Percentiles rank a stretch among this genome's conserved stretches.
Evolutionary conservation across 2,329 filamentous ascomycete genomes (phyloP).

Genomic region (Sporothrix schenckii): DNA sequence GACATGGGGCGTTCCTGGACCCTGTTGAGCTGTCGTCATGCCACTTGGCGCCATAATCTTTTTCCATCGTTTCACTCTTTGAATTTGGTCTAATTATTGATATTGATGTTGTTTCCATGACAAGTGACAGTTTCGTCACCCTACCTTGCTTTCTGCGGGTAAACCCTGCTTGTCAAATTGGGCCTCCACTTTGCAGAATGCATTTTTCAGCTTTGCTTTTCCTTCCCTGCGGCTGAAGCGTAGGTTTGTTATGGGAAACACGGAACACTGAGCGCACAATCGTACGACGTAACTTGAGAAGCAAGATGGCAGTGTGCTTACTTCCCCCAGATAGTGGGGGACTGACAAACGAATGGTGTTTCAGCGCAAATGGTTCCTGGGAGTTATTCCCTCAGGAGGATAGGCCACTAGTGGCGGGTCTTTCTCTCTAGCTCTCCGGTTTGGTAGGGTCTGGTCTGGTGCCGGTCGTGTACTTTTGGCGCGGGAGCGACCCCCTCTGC

Average conservation of each 20-base stretch:
- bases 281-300: not conserved
- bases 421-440: not conserved
- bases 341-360: not conserved
- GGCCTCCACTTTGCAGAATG: constrained; percentile 14
- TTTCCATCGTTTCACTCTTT: not conserved
- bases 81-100: not conserved
- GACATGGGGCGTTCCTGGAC: not conserved
- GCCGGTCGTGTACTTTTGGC: constrained; percentile 1
- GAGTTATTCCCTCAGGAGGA: constrained; percentile 6
- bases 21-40: constrained; percentile 25
- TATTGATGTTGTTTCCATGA: not conserved
- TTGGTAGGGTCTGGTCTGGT: constrained; percentile 2
- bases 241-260: not conserved
- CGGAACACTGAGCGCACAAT: not conserved
- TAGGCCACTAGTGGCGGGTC: constrained; percentile 2
- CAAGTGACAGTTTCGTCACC: constrained; percentile 18
- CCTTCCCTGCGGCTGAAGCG: constrained; percentile 19
- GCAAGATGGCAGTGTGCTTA: constrained; percentile 1
- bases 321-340: not conserved
- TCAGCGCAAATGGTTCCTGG: not conserved
- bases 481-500: not conserved
- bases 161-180: not conserved
- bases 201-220: constrained; percentile 22
- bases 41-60: constrained; percentile 17
- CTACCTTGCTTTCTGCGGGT: not conserved